Evolutionary conservation across 768 basidiomycete genomes (phyloP).

Genomic region (Boletellus emodensis): DNA sequence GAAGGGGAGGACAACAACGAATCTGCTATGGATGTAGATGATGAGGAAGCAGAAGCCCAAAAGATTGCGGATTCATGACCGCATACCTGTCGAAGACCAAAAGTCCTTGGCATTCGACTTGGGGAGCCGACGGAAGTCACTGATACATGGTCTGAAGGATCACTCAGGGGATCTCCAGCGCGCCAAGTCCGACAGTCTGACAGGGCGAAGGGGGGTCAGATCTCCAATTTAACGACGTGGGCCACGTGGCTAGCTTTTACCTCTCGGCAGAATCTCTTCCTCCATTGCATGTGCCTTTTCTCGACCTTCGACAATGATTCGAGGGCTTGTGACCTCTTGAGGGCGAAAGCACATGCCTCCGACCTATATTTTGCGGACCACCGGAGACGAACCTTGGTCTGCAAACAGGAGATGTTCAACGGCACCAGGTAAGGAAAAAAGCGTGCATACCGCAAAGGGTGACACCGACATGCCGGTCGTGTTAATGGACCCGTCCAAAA

Average conservation of each 20-base stretch:
- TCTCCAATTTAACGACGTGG: neutral
- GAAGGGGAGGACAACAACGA: slow-evolving; percentile 40
- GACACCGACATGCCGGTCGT: slow-evolving; percentile 11
- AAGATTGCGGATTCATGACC: slow-evolving; percentile 18
- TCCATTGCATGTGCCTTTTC: slow-evolving; percentile 48
- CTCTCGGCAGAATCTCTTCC: slow-evolving; percentile 53
- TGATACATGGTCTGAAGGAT: neutral
- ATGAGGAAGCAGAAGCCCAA: slow-evolving; percentile 47
- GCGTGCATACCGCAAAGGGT: slow-evolving; percentile 18
- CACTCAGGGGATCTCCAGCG: slow-evolving; percentile 15
- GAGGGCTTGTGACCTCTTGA: slow-evolving; percentile 37
- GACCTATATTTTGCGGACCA: slow-evolving; percentile 46
- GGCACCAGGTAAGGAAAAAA: too few species aligned
- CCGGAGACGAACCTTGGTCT: slow-evolving; percentile 42
- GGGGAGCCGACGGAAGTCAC: neutral
- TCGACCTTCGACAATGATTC: slow-evolving; percentile 33
- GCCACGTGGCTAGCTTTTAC: slow-evolving; percentile 21
- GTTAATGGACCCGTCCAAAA: slow-evolving; percentile 6
- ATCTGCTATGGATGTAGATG: slow-evolving; percentile 46
- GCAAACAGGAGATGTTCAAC: neutral
- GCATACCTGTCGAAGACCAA: neutral
- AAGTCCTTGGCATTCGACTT: neutral
- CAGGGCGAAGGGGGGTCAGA: neutral
- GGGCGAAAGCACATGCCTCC: slow-evolving; percentile 50
- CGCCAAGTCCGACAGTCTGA: slow-evolving; percentile 18